phyloP scores from a whole-genome alignment of 805 yeast genomes.

The Suhomyces emberorum region DNA sequence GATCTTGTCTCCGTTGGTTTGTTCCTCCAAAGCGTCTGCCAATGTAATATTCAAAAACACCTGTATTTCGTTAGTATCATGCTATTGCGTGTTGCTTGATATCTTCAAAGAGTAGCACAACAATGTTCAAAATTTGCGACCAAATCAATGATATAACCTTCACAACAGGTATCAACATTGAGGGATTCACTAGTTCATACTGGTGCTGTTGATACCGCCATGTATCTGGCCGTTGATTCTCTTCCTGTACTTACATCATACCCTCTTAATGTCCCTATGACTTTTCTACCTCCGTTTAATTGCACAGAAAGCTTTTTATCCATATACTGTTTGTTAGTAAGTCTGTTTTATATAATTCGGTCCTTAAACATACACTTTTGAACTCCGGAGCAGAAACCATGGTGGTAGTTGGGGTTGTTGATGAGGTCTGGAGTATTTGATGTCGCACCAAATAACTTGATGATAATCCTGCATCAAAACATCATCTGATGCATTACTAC shows the following conservation, averaged over 20 bases:
- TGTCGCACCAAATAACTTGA: background rate
- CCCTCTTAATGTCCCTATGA: slow-evolving; percentile 81
- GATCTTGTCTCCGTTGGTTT: slow-evolving; percentile 45
- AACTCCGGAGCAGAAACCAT: slow-evolving; percentile 66
- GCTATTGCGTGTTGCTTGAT: background rate
- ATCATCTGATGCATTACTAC: background rate
- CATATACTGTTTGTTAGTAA: slow-evolving; percentile 54
- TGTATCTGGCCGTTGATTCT: background rate
- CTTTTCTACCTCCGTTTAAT: slow-evolving; percentile 73
- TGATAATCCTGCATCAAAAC: background rate
- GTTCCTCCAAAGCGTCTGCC: slow-evolving; percentile 67
- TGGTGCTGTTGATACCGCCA: background rate
- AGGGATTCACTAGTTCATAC: too few species aligned
- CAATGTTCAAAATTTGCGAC: too few species aligned
- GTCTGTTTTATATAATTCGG: background rate
- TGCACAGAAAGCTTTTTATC: slow-evolving; percentile 72
- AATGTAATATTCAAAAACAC: slow-evolving; percentile 69
- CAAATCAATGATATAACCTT: too few species aligned
- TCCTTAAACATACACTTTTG: slow-evolving; percentile 42
- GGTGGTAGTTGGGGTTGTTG: too few species aligned
- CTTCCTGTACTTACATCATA: slow-evolving; percentile 57
- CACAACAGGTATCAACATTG: too few species aligned
- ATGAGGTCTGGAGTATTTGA: too few species aligned
- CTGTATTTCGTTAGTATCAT: slow-evolving; percentile 28
- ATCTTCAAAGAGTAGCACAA: too few species aligned